These are phyloP conservation scores for Jaenimonas drosophilae DNA, from an alignment of 208 protist genomes.

Conservation along the genomic window DNA sequence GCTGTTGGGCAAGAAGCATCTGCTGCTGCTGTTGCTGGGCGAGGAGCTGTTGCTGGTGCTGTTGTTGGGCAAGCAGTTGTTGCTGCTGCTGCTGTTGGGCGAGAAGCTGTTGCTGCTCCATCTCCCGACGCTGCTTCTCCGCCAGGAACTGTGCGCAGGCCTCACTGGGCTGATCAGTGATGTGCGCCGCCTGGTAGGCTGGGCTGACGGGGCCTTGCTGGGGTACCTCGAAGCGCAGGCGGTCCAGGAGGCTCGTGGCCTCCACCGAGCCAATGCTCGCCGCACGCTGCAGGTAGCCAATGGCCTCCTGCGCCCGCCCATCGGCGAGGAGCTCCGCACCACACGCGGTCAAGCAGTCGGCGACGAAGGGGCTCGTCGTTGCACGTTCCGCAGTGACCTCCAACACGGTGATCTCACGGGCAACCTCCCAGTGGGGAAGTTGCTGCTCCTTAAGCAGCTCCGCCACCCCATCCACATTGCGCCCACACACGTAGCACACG, in stretches of 20 bases:
- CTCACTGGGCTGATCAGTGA: constrained; percentile 39
- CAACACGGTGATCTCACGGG: constrained; percentile 48
- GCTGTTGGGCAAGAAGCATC: no score
- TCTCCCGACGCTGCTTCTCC: no score
- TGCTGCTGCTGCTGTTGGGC: constrained; percentile 16
- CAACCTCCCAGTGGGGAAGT: constrained; percentile 26
- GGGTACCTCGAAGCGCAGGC: constrained; percentile 25
- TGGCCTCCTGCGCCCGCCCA: constrained; percentile 29
- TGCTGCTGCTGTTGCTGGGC: constrained; percentile 9
- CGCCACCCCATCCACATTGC: constrained; percentile 60
- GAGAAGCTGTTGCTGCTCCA: constrained; percentile 10
- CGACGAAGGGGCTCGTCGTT: constrained; percentile 27
- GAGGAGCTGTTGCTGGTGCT: background rate
- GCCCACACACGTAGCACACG: constrained; percentile 64
- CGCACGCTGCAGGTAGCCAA: constrained; percentile 43
- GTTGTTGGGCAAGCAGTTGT: background rate
- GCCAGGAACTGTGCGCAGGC: constrained; percentile 22
- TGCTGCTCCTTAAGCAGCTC: constrained; percentile 46
- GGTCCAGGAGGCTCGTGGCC: constrained; percentile 54
- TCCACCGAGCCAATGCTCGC: constrained; percentile 33
- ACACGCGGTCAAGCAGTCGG: constrained; percentile 44
- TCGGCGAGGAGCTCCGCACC: constrained; percentile 34
- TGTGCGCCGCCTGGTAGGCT: constrained; percentile 28
- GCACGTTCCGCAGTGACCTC: constrained; percentile 49
- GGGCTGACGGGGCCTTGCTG: constrained; percentile 7